phyloP scores from a whole-genome alignment of 2,329 filamentous ascomycete species.

The Phyllosticta ampelicida region DNA sequence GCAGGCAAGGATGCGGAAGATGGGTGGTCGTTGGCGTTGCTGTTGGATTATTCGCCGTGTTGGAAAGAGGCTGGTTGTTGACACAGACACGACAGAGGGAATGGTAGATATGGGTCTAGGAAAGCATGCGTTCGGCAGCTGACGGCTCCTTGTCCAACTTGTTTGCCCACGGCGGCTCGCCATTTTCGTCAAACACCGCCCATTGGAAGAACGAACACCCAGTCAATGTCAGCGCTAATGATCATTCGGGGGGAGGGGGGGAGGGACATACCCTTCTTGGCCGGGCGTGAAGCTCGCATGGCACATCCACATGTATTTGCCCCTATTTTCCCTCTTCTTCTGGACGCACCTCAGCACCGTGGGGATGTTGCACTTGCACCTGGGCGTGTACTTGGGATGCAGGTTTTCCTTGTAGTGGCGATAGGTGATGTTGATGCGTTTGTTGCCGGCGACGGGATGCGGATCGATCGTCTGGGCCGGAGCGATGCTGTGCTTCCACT shows the following conservation, averaged over 20 bases:
- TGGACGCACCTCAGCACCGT: conserved; percentile 66
- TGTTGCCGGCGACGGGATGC: conserved; percentile 70
- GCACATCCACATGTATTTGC: conserved; percentile 92
- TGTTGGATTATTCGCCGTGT: too few species aligned
- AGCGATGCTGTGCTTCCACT: conserved; percentile 84
- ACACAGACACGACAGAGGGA: too few species aligned
- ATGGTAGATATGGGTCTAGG: not conserved
- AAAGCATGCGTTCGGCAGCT: not conserved
- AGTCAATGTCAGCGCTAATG: conserved; percentile 17
- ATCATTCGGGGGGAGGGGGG: not conserved
- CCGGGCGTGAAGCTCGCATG: conserved; percentile 62
- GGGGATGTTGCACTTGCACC: conserved; percentile 63
- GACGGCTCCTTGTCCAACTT: not conserved
- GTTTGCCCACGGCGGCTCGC: conserved; percentile 55
- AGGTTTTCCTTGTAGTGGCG: conserved; percentile 70
- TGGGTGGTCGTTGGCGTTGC: too few species aligned
- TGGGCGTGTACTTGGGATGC: conserved; percentile 67
- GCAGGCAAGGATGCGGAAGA: not conserved
- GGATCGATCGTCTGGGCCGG: conserved; percentile 68
- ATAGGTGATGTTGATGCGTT: conserved; percentile 89
- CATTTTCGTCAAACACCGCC: conserved; percentile 80
- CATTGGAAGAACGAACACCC: conserved; percentile 73
- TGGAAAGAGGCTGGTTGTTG: too few species aligned
- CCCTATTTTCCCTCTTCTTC: conserved; percentile 62
- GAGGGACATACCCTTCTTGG: conserved; percentile 35